These are phyloP conservation scores for Massarina eburnea DNA, from an alignment of 2,329 filamentous ascomycete species.

Conservation along the genomic window DNA sequence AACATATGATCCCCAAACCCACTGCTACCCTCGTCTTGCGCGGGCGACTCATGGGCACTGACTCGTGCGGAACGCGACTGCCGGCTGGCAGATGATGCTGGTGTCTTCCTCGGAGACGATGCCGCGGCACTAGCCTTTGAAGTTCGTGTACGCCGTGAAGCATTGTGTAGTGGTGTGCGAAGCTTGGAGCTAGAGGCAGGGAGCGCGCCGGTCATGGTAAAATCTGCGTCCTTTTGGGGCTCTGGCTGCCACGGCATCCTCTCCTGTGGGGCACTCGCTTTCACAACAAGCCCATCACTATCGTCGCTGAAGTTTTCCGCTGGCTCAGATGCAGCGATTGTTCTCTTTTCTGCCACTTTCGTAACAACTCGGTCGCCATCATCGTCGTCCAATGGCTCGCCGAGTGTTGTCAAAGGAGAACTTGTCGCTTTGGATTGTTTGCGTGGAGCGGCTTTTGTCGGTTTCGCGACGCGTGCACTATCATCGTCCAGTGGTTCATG, in stretches of 20 bases:
- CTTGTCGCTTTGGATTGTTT: conserved; percentile 20
- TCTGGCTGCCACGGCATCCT: conserved; percentile 23
- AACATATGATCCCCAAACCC: conserved; percentile 33
- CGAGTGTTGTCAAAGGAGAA: background rate
- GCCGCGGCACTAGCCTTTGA: conserved; percentile 20
- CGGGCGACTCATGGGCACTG: conserved; percentile 3
- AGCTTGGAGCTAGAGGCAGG: conserved; percentile 18
- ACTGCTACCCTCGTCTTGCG: conserved; percentile 27
- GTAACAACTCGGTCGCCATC: background rate
- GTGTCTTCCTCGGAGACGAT: conserved; percentile 17
- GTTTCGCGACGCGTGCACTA: conserved; percentile 31
- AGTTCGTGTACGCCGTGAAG: conserved; percentile 17
- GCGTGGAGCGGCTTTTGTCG: conserved; percentile 21
- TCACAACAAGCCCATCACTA: conserved; percentile 40
- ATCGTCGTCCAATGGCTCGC: background rate
- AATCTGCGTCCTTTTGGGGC: conserved; percentile 23
- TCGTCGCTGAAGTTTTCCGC: conserved; percentile 37
- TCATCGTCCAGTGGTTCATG: background rate
- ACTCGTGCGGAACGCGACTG: conserved; percentile 5
- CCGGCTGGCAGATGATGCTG: conserved; percentile 5
- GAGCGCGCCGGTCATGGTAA: conserved; percentile 42
- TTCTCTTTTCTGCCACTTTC: background rate
- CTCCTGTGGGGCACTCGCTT: conserved; percentile 22
- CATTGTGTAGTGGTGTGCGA: conserved; percentile 24
- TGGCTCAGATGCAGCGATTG: conserved; percentile 15